A percentile compares a stretch with the other conserved stretches of the same genome.
phyloP scores from a whole-genome alignment of 345 rosid genomes.

The Gossypium mustelinum region DNA sequence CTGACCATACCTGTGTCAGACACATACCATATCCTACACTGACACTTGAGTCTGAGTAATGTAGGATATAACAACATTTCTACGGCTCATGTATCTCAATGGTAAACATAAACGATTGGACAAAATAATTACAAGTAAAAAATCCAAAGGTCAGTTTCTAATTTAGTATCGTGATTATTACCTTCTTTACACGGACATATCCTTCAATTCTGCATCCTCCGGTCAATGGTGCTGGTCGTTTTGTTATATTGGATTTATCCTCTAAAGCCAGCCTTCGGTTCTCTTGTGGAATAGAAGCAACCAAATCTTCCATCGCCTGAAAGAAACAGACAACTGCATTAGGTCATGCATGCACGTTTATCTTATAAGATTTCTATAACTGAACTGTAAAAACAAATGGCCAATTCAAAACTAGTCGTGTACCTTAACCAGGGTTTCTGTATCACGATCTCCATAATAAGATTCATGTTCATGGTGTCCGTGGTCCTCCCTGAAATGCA shows the following conservation, averaged over 20 bases:
- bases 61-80: background rate
- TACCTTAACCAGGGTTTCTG: conserved; percentile 92
- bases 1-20: background rate
- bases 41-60: background rate
- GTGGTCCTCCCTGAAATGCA: conserved; percentile 66
- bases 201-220: conserved; percentile 99
- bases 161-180: conserved; percentile 15
- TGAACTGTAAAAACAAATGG: background rate
- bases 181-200: conserved; percentile 94
- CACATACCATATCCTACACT: background rate
- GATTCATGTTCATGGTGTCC: conserved; percentile 96
- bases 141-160: background rate
- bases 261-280: conserved; percentile 51
- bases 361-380: background rate
- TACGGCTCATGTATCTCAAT: conserved; percentile 6
- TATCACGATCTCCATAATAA: conserved; percentile 97
- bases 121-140: conserved; percentile 11
- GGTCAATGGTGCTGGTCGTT: conserved; percentile 77
- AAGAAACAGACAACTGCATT: conserved; percentile 13
- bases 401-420: conserved; percentile 19
- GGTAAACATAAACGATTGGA: background rate
- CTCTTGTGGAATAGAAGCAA: conserved; percentile 60
- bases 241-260: conserved; percentile 44
- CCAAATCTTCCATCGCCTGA: conserved; percentile 71
- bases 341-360: background rate